Evolutionary conservation across 495 filamentous ascomycete genomes (phyloP).

Genomic region (Penicillium coprophilum): DNA sequence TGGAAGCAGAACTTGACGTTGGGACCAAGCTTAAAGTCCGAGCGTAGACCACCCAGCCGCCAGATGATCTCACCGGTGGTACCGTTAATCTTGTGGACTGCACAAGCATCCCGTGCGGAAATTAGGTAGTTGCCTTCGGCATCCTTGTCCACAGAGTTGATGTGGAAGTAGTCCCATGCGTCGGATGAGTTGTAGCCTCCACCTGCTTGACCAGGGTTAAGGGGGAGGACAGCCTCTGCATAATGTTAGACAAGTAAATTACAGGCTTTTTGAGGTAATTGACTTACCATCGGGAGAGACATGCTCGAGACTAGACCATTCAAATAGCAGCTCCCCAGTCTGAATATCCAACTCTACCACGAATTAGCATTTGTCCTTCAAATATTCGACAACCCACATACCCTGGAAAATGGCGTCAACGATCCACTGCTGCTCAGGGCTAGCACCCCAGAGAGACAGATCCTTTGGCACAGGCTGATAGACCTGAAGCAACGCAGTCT

Average conservation of each 20-base stretch:
- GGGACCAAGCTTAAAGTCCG: constrained; percentile 41
- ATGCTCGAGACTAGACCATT: constrained; percentile 45
- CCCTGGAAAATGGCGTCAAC: constrained; percentile 46
- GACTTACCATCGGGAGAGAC: constrained; percentile 44
- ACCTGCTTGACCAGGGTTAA: constrained; percentile 54
- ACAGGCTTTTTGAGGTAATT: neutral
- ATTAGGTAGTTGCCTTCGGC: constrained; percentile 53
- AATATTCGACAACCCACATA: constrained; percentile 7
- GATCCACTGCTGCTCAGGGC: constrained; percentile 42
- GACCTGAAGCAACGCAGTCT: constrained; percentile 41
- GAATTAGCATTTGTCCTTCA: neutral
- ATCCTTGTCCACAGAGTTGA: constrained; percentile 42
- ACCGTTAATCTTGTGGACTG: constrained; percentile 57
- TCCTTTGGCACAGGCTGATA: constrained; percentile 41
- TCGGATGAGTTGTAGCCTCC: constrained; percentile 46
- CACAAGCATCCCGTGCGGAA: constrained; percentile 53
- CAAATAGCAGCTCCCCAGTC: constrained; percentile 41
- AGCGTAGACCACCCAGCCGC: constrained; percentile 50
- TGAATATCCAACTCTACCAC: constrained; percentile 37
- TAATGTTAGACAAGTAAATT: constrained; percentile 4
- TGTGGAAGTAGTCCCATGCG: constrained; percentile 46
- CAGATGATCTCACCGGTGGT: constrained; percentile 57
- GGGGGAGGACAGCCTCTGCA: constrained; percentile 49
- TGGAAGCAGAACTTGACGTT: constrained; percentile 57
- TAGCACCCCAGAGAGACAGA: constrained; percentile 37